Evolutionary conservation across 208 protist species (phyloP), one percentile per base, ranked within the genome.

Genomic region (Crithidia fasciculata): DNA sequence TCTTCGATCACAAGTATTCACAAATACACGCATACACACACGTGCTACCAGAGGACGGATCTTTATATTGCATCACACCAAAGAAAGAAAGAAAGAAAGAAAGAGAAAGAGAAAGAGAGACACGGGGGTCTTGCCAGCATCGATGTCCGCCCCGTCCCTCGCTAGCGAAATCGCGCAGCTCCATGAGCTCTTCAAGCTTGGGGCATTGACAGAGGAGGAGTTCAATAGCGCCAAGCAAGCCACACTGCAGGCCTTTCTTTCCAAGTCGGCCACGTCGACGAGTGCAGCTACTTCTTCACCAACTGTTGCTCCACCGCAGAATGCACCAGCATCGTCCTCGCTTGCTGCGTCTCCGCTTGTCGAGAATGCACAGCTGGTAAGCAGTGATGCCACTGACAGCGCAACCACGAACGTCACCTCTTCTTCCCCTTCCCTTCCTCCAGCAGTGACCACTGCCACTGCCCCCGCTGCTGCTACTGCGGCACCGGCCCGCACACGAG

Each of bases 141-240:
- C 54, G 4, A 81, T 75, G 70, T 73, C 65, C 16, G 65, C 71
- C 36, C 66, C 79, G 57, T 91, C 85, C 6, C 80, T 92, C 8
- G 80, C 87, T 16, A 66, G 74, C 2, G 86, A 92, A 64, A 68
- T 92, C 10, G 47, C 49, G 68, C 72, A 86, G 68, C 79, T 94
- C 4, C 83, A 82, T 18, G 89, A 91, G 40, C 74, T 92, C 1
- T 81, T 88, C 60, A 74, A 80, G 62, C 66, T 72, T 4, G 89
- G 86, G 41, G 76, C 78, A 6, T 69, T 92, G 28, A 85, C 87
- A 2, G 76, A 80, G 53, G 82, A 83, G n/a, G 86, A 92, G 75
- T 93, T 91, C 63, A 82, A 83, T 39, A 36, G 63, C 9, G 86
- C 87, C 12, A 95, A 92, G 69, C 79, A 83, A 44, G 75, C 70